These are phyloP conservation scores for Lenzites betulinus DNA, from an alignment of 768 basidiomycete species.

Conservation along the genomic window DNA sequence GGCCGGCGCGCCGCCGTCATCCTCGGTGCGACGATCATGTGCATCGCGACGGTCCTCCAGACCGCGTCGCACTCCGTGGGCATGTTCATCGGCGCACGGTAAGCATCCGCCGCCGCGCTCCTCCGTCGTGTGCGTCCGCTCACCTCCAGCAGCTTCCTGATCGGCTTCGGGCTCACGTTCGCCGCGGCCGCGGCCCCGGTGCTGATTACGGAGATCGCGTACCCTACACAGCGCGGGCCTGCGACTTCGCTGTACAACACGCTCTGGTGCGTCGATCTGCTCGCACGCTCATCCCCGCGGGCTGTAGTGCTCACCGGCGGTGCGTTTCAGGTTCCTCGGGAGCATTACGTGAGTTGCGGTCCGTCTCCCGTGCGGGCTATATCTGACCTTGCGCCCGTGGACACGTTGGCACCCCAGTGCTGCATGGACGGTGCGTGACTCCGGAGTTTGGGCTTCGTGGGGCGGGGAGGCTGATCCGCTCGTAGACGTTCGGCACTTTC, in stretches of 20 bases:
- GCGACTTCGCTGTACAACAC: conserved; percentile 48
- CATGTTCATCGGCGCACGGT: conserved; percentile 49
- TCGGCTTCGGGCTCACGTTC: conserved; percentile 48
- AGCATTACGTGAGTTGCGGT: conserved; percentile 34
- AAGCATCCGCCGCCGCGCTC: background rate
- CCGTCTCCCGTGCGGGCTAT: background rate
- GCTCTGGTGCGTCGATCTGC: conserved; percentile 39
- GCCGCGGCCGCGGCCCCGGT: conserved; percentile 47
- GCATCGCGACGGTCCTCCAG: conserved; percentile 41
- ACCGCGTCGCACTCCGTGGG: conserved; percentile 41
- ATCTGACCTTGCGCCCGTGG: background rate
- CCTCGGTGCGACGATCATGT: conserved; percentile 43
- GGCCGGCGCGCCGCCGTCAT: conserved; percentile 41
- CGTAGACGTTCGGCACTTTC: conserved; percentile 45
- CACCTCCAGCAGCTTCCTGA: conserved; percentile 33
- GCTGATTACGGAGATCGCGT: conserved; percentile 52
- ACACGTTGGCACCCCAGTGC: conserved; percentile 13
- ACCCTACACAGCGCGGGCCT: conserved; percentile 48
- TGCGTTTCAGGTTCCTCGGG: conserved; percentile 33
- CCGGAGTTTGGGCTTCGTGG: too few species aligned
- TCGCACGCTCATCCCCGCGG: background rate
- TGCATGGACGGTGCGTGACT: conserved; percentile 27
- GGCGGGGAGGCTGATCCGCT: background rate
- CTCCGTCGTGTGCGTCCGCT: background rate
- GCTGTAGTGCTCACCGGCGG: conserved; percentile 1